A percentile compares a stretch with the other conserved stretches of the same genome.
Conservation (phyloP, 345 rosid genomes). For the Brassica juncea region DNA sequence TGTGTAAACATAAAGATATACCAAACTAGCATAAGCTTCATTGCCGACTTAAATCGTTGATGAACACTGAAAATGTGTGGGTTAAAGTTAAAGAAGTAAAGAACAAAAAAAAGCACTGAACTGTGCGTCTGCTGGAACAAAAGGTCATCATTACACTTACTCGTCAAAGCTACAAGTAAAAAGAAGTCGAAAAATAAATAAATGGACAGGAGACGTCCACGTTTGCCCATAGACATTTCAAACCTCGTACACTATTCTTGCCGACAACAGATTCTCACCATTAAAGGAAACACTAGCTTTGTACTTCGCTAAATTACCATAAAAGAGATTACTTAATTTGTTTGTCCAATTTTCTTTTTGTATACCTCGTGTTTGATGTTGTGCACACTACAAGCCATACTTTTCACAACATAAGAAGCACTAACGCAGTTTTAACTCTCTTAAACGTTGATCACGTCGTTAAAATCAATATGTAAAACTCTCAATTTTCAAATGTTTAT, state of each 20-base stretch:
- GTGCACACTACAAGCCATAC: slow-evolving; percentile 2
- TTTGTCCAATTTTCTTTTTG: slow-evolving; percentile 15
- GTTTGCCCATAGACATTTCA: slow-evolving; percentile 45
- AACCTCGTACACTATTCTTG: slow-evolving; percentile 84
- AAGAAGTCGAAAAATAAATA: not conserved
- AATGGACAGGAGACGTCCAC: slow-evolving; percentile 64
- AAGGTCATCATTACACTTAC: not conserved
- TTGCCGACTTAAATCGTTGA: not conserved
- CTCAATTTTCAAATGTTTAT: no score
- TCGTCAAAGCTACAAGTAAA: not conserved
- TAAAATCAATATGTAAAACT: no score
- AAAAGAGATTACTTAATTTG: slow-evolving; percentile 20
- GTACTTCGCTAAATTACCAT: slow-evolving; percentile 37
- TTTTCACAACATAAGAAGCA: no score
- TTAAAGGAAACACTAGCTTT: slow-evolving; percentile 23
- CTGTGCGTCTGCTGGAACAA: not conserved
- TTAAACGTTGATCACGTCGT: no score
- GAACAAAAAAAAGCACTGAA: no score
- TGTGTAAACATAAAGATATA: no score
- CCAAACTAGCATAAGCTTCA: not conserved
- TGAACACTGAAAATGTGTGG: not conserved
- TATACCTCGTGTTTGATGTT: slow-evolving; percentile 26
- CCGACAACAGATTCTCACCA: slow-evolving; percentile 57
- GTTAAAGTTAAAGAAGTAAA: no score
- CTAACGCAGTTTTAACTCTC: no score